Conservation (phyloP, 2,329 filamentous ascomycete species). For the Teratosphaeria nubilosa region DNA sequence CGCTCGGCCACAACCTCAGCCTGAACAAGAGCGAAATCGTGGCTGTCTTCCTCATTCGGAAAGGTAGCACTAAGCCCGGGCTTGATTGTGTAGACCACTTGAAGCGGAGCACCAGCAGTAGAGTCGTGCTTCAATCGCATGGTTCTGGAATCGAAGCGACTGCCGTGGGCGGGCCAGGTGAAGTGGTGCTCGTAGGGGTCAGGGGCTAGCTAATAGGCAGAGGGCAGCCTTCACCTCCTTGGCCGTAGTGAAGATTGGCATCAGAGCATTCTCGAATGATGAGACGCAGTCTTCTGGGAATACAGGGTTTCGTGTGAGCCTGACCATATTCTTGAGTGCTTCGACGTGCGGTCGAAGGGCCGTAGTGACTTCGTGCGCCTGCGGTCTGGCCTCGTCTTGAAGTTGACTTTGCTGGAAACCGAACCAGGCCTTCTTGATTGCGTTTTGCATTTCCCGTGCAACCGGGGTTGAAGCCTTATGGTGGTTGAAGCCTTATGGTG, state of each 20-base stretch:
- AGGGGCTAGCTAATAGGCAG: background rate
- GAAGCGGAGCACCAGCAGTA: background rate
- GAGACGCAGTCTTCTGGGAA: background rate
- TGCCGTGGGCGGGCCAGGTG: background rate
- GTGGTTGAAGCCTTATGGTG: too few species aligned
- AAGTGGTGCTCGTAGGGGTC: background rate
- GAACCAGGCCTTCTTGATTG: background rate
- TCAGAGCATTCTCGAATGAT: background rate
- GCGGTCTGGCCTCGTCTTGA: background rate
- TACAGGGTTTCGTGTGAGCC: background rate
- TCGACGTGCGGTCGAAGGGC: background rate
- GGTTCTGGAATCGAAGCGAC: background rate
- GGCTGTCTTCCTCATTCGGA: background rate
- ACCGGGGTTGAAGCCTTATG: too few species aligned
- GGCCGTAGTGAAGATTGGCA: background rate
- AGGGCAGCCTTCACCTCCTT: background rate
- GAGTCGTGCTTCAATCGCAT: background rate
- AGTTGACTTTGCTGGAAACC: background rate
- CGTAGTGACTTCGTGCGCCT: background rate
- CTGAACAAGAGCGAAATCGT: background rate
- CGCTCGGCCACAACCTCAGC: background rate
- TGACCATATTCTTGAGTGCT: background rate
- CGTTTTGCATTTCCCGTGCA: background rate
- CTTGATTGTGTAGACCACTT: background rate
- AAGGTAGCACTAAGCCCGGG: background rate